Base-by-base conservation (phyloP, 495 filamentous ascomycete genomes). In the Penicillium soppii region DNA sequence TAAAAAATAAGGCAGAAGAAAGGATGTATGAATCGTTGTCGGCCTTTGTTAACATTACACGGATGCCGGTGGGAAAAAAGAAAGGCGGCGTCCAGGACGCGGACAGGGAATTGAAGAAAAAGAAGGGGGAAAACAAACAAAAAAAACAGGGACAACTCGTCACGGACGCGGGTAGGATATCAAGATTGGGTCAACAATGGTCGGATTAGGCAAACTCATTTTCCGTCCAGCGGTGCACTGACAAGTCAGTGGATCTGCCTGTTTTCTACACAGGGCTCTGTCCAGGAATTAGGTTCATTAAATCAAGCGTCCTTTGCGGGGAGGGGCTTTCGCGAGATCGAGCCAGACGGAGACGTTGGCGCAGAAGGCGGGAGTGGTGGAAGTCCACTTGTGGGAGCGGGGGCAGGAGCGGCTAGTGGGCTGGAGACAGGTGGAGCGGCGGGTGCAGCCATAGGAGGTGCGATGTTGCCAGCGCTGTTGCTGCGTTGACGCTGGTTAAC, bases 401-500 rank as follows among this genome's bases (percentile, higher is more conserved):
- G 69, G 12, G 58, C 73, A n/a, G 68, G 66, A 29, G 57, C 66
- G 15, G 70, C 65, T 30, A 77, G 49, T 23, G 82, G 82, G 65
- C 86, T 88, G 7, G 79, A 77, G 25, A 81, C 80, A 1, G 80
- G 76, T 39, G 82, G 80, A 40, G 68, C 78, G 36, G 70, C 67
- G 12, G 43, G 42, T 16, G 59, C 64, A 36, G 81, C 63, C 57
- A 75, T 73, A 17, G 63, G 72, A 26, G 58, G 68, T 19, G 71
- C 54, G 12, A 75, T 63, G 30, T 74, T 74, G 17, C 77, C 71
- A 7, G 78, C 74, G 42, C 77, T 80, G 61, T 77, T 82, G 53
- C 76, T 78, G 41, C 78, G 73, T 42, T 68, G 62, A n/a, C 72
- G 71, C 23, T 73, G 70, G 47, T 57, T 63, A 21, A 57, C 55